Base-by-base conservation (phyloP, 2,329 filamentous ascomycete genomes). In the Beauveria asiatica region DNA sequence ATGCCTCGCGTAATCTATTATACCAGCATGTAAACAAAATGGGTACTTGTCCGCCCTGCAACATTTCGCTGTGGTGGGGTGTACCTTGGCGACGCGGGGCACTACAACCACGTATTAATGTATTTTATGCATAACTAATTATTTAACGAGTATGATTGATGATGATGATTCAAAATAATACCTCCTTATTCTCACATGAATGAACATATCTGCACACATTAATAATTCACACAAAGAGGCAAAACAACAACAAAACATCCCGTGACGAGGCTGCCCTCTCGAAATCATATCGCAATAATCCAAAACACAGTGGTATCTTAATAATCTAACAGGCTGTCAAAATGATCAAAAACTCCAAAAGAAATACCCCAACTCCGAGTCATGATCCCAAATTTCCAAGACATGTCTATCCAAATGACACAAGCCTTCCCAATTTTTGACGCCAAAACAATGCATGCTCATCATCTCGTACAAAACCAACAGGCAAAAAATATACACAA, bases 41-140 rank as follows among this genome's bases (percentile, higher is more conserved):
- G 9, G 59, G 59, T 61, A 61, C 59, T 27, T 61, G n/a, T 27
- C 41, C 45, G 45, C 21, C 53, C 59, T 7, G 53, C 59, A 30
- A 57, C 9, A 33, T 52, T 46, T 33, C 5, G 46, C 46, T 33
- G 45, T 16, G 10, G 46, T 13, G 45, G 37, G 17, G 11, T 44
- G 56, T 50, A 51, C 46, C 45, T 51, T 16, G 17, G 13, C 16
- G 8, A 23, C 55, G 55, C 45, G 45, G 45, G 33, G 33, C 33
- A 37, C 33, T 37, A 16, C 33, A 37, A 16, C 33, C 33, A 37
- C 11, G 11, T 16, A 37, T 16, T 6, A 37, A 37, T 37, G 33
- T 37, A 37, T 37, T 37, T 37, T 37, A 16, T 6, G 33, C 11
- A 37, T 37, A 37, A 37, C n/a, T n/a, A n/a, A n/a, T n/a, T n/a